These are phyloP conservation scores for Triangularia verruculosa DNA, from an alignment of 2,329 filamentous ascomycete species.

Conservation along the genomic window DNA sequence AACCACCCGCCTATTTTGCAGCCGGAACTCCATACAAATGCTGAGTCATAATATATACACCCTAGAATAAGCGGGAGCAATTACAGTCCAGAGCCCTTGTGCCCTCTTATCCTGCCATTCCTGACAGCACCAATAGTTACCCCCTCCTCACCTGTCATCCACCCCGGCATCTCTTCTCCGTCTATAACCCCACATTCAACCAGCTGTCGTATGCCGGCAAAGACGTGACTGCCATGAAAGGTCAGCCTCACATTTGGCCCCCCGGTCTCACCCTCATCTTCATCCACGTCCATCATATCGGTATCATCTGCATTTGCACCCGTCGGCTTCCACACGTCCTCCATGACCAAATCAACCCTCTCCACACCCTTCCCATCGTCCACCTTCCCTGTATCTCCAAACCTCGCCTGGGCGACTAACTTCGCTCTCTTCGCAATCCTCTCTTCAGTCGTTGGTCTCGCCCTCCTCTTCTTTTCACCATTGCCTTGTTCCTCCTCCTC, in stretches of 20 bases:
- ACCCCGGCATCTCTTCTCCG: constrained; percentile 76
- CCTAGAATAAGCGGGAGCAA: neutral
- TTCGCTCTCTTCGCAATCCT: constrained; percentile 55
- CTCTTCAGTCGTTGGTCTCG: constrained; percentile 33
- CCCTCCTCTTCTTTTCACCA: constrained; percentile 24
- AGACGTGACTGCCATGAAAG: constrained; percentile 75
- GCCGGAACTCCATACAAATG: neutral
- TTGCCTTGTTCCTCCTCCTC: constrained; percentile 32
- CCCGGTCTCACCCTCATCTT: constrained; percentile 41
- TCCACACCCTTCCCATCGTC: constrained; percentile 62
- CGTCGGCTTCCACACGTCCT: constrained; percentile 50
- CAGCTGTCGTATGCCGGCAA: constrained; percentile 73
- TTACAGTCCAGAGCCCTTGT: constrained; percentile 54
- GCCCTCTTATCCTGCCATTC: constrained; percentile 60
- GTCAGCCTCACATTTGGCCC: constrained; percentile 61
- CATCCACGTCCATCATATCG: constrained; percentile 20
- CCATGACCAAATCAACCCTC: constrained; percentile 56
- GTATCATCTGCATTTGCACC: neutral
- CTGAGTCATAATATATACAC: neutral
- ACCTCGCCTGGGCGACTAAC: constrained; percentile 63
- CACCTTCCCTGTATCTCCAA: constrained; percentile 58
- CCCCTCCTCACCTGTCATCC: constrained; percentile 86
- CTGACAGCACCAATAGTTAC: constrained; percentile 70
- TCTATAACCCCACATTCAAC: constrained; percentile 75
- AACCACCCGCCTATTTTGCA: neutral